Evolutionary conservation across 495 filamentous ascomycete species (phyloP).

Genomic region (Oleoguttula mirabilis): DNA sequence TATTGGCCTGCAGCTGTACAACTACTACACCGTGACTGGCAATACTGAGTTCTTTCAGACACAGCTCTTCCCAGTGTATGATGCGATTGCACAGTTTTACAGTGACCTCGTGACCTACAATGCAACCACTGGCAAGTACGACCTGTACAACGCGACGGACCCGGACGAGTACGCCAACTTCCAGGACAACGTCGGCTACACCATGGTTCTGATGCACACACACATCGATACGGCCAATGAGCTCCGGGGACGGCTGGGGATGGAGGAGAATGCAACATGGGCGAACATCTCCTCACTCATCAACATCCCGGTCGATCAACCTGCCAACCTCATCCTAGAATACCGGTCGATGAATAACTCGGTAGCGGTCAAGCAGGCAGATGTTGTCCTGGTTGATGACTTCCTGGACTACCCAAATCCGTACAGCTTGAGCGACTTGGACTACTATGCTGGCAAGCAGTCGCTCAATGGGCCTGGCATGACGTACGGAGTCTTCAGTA

Average conservation of each 20-base stretch:
- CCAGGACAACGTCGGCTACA: conserved; percentile 59
- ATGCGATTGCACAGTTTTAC: conserved; percentile 47
- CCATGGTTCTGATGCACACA: conserved; percentile 52
- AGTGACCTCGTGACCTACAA: conserved; percentile 44
- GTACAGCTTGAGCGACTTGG: conserved; percentile 47
- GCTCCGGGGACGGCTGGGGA: conserved; percentile 45
- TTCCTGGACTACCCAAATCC: conserved; percentile 42
- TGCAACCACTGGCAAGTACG: conserved; percentile 35
- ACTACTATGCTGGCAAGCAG: conserved; percentile 56
- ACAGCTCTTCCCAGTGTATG: conserved; percentile 45
- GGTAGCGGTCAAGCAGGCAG: conserved; percentile 52
- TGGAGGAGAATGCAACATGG: conserved; percentile 35
- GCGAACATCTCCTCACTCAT: conserved; percentile 26
- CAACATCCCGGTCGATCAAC: conserved; percentile 25
- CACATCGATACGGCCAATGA: conserved; percentile 45
- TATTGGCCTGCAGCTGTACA: conserved; percentile 50
- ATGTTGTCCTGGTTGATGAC: conserved; percentile 49
- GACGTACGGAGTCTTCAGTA: conserved; percentile 55
- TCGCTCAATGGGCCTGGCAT: conserved; percentile 51
- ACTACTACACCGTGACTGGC: conserved; percentile 50
- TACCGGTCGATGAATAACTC: conserved; percentile 53
- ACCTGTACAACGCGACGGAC: conserved; percentile 61
- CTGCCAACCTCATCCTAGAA: conserved; percentile 54
- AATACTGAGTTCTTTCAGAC: conserved; percentile 43
- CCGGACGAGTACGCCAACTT: conserved; percentile 70